These are phyloP conservation scores for Collybia sordida DNA, from an alignment of 768 basidiomycete species.

Conservation along the genomic window DNA sequence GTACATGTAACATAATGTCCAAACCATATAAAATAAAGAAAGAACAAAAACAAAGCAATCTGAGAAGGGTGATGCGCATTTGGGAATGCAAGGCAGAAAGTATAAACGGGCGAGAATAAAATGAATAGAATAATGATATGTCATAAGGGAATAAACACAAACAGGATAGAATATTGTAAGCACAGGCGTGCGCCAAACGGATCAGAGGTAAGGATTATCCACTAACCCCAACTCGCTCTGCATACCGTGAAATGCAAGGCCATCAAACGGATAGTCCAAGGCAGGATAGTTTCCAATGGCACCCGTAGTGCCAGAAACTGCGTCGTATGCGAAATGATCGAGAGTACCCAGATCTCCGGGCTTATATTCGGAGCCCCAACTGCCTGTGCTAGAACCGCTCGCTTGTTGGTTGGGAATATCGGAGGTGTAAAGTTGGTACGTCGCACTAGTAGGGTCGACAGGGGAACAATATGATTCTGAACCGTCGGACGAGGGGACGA, in stretches of 20 bases:
- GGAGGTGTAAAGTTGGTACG: slow-evolving; percentile 13
- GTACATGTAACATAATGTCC: slow-evolving; percentile 14
- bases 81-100: no score
- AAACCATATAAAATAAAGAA: slow-evolving; percentile 8
- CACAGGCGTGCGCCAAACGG: not conserved
- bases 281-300: slow-evolving; percentile 15
- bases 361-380: slow-evolving; percentile 20
- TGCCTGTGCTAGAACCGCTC: slow-evolving; percentile 20
- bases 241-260: slow-evolving; percentile 2
- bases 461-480: slow-evolving; percentile 32
- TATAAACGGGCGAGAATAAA: not conserved
- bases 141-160: not conserved
- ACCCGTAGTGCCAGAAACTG: slow-evolving; percentile 5
- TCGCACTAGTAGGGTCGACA: slow-evolving; percentile 18
- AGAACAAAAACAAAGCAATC: not conserved
- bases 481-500: slow-evolving; percentile 21
- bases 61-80: not conserved
- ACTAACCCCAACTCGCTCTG: not conserved
- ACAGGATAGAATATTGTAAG: no score
- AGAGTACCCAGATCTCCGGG: slow-evolving; percentile 12
- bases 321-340: slow-evolving; percentile 12
- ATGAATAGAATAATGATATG: not conserved
- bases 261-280: slow-evolving; percentile 15
- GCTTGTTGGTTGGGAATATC: slow-evolving; percentile 15
- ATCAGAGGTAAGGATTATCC: slow-evolving; percentile 3